Percentiles rank a stretch among this genome's conserved stretches.
phyloP scores from a whole-genome alignment of 2,329 filamentous ascomycete genomes.

The Westerdykella ornata region DNA sequence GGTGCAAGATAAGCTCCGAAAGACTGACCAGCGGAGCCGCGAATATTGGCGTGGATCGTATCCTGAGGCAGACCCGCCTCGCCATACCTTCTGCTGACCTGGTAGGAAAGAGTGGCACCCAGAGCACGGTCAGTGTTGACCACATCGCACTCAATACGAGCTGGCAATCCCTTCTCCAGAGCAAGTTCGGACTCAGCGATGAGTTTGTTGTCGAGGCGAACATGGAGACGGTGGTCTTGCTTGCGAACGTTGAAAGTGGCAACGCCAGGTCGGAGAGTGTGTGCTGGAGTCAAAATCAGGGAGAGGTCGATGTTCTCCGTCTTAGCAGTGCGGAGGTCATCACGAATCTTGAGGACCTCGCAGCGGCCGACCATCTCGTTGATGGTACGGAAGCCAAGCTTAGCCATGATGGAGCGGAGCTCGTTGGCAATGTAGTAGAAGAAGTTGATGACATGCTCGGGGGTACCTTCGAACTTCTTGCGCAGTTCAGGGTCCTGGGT shows the following conservation, averaged over 20 bases:
- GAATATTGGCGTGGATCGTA: constrained; percentile 93
- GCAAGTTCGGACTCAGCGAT: constrained; percentile 93
- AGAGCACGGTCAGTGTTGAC: constrained; percentile 94
- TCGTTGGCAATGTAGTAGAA: constrained; percentile 98
- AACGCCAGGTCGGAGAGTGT: constrained; percentile 87
- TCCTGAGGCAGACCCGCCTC: constrained; percentile 84
- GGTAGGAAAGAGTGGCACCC: constrained; percentile 90
- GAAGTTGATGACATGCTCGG: constrained; percentile 97
- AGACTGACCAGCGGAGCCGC: constrained; percentile 92
- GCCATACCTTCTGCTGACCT: constrained; percentile 87
- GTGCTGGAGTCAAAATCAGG: constrained; percentile 88
- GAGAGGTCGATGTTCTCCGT: constrained; percentile 90
- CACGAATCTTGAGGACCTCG: constrained; percentile 76
- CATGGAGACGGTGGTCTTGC: constrained; percentile 90
- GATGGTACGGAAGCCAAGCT: constrained; percentile 86
- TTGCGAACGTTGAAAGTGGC: constrained; percentile 97
- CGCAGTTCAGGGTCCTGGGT: constrained; percentile 92
- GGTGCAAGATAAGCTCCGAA: constrained; percentile 92
- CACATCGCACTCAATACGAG: constrained; percentile 89
- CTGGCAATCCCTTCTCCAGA: constrained; percentile 87
- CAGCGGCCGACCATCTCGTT: constrained; percentile 97
- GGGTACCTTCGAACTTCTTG: constrained; percentile 87
- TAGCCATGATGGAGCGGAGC: constrained; percentile 93
- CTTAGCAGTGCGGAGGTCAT: constrained; percentile 82
- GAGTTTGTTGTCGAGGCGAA: constrained; percentile 92